Base-by-base conservation (phyloP, 1,284 basidiomycete genomes). In the Cryptococcus jaspeensis region DNA sequence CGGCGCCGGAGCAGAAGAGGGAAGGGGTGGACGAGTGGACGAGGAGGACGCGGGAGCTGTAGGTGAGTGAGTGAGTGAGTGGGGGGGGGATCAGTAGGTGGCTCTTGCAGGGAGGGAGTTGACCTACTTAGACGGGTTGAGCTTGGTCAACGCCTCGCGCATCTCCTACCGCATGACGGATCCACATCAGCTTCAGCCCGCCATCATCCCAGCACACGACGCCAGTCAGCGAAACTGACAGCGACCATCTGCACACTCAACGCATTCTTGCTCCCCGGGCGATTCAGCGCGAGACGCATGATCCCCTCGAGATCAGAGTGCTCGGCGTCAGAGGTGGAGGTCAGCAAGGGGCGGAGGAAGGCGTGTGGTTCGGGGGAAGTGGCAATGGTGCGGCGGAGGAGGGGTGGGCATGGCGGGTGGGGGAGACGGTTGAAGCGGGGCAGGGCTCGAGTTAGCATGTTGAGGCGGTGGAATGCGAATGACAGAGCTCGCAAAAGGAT, bases 1-100 rank as follows among this genome's bases (percentile, higher is more conserved):
- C 93, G 11, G 93, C 93, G 6, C 94, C 93, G 18, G 93, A 88
- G 73, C 93, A 97, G 78, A 95, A 96, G 2, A 88, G 83, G n/a
- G 85, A 85, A 12, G 81, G 67, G 0, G 84, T 83, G 0, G 87
- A 83, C 1, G 92, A 92, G 53, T 87, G 84, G 16, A 95, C 71
- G 55, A 96, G 85, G 60, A 95, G 81, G 0, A 89, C 84, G 55
- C 91, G 87, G 28, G 58, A 39, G 44, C 58, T 50, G 22, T 9
- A 15, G 25, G 15, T 41, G 4, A 23, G 87, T 89, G 32, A 32
- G 48, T 25, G 35, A 3, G 32, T 49, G 32, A 32, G 28, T 4
- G 28, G 28, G 28, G 55, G 50, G 45, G 38, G 52, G 43, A 52
- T 60, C 57, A 42, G 54, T 47, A 25, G n/a, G 13, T 32, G 16